Conservation (phyloP, 1,139 yeast species). For the Candida anutae region DNA sequence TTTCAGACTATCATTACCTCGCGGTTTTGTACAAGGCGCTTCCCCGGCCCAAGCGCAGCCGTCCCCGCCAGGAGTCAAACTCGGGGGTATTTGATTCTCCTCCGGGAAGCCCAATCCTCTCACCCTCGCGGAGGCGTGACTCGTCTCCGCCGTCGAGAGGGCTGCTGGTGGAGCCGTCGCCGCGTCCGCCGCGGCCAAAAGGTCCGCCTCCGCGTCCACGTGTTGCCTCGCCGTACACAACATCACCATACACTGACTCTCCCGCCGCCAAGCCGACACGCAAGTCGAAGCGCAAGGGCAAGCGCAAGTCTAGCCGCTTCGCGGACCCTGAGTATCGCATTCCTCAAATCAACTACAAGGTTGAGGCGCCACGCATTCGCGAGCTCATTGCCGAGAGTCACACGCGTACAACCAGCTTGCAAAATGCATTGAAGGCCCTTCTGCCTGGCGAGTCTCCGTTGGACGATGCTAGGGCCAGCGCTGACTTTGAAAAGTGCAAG, state of each 20-base stretch:
- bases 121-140: too few relatives aligned
- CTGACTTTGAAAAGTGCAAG: constrained; percentile 67
- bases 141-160: too few relatives aligned
- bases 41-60: constrained; percentile 12
- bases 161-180: constrained; percentile 1
- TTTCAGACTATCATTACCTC: constrained; percentile 44
- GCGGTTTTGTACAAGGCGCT: constrained; percentile 37
- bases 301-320: constrained; percentile 14
- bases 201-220: constrained; percentile 23
- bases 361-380: constrained; percentile 70
- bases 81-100: constrained; percentile 1
- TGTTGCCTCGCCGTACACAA: constrained; percentile 15
- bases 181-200: constrained; percentile 2
- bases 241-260: constrained; percentile 1
- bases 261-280: constrained; percentile 4
- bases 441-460: constrained; percentile 48
- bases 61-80: constrained; percentile 3
- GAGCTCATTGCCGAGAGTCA: constrained; percentile 68
- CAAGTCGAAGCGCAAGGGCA: constrained; percentile 11
- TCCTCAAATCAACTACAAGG: constrained; percentile 60
- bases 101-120: constrained; percentile 4
- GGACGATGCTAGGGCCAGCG: constrained; percentile 52
- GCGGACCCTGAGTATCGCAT: constrained; percentile 53
- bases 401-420: constrained; percentile 65
- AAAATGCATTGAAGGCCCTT: constrained; percentile 56